Base-by-base conservation (phyloP, 2,329 filamentous ascomycete genomes). In the Hypoxylon rubiginosum region DNA sequence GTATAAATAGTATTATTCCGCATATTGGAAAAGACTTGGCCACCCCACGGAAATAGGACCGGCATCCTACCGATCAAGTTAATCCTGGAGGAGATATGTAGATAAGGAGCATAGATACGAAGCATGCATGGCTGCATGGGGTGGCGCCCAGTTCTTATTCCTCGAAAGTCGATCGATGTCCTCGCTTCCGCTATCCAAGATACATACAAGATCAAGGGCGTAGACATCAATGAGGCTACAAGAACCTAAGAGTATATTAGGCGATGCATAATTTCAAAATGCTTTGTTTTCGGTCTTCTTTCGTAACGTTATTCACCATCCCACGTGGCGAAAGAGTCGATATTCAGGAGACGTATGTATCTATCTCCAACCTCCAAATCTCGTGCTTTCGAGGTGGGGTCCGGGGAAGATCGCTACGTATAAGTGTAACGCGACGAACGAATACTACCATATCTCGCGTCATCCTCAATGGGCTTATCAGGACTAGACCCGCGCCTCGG, bases 341-440 rank as follows among this genome's bases (percentile, higher is more conserved):
- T 30, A 17, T 49, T 49, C 45, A 49, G 45, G 45, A 49, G 45
- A 24, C 21, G 21, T 24, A 4, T 2, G 4, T 8, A 7, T 3
- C n/a, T 28, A 49, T 49, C 24, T 49, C 45, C 48, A n/a, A 19
- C 15, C n/a, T 45, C 54, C 36, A 30, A 51, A n/a, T 43, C 24
- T 54, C 32, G 15, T 49, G 48, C 13, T 39, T 39, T 58, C 8
- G 30, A 58, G 17, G 60, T 54, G 61, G 61, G 61, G 61, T 64
- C 61, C 19, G 54, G 61, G 49, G 61, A 64, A 64, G 49, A 64
- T 64, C 55, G 49, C 26, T 51, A 52, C 26, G 43, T 21, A 17
- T 7, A 54, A 54, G 24, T 32, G 15, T 21, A 32, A 61, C 45
- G 43, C 24, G 28, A 46, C 28, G 21, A 39, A 5, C 34, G 13